Evolutionary conservation across 1,139 yeast species (phyloP).

Genomic region (Groenewaldozyma auringiensis): DNA sequence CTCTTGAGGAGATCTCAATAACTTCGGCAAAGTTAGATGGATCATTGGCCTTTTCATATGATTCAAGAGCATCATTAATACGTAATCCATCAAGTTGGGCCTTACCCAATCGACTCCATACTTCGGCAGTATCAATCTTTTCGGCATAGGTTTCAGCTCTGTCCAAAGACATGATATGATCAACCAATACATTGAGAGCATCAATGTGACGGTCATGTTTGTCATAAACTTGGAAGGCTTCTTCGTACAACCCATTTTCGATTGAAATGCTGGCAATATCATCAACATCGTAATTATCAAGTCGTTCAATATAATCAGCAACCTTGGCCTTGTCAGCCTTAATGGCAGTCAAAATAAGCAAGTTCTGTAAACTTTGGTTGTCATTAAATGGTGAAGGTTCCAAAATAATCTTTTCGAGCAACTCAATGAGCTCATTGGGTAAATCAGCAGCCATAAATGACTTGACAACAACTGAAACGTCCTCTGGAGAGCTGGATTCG

Average conservation of each 20-base stretch:
- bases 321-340: slow-evolving; percentile 91
- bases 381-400: slow-evolving; percentile 97
- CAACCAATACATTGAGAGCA: slow-evolving; percentile 87
- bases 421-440: slow-evolving; percentile 87
- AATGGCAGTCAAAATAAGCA: slow-evolving; percentile 86
- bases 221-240: slow-evolving; percentile 89
- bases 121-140: slow-evolving; percentile 72
- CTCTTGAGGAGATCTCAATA: slow-evolving; percentile 90
- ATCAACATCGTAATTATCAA: slow-evolving; percentile 84
- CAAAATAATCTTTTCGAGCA: slow-evolving; percentile 86
- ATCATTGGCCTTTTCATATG: slow-evolving; percentile 77
- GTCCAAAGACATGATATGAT: slow-evolving; percentile 86
- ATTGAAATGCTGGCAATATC: slow-evolving; percentile 92
- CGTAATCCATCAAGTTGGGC: slow-evolving; percentile 95
- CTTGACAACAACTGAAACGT: slow-evolving; percentile 90
- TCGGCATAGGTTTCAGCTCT: slow-evolving; percentile 94
- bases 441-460: slow-evolving; percentile 95
- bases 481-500: slow-evolving; percentile 90
- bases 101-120: slow-evolving; percentile 93
- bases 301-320: slow-evolving; percentile 71
- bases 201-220: slow-evolving; percentile 70
- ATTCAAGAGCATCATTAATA: slow-evolving; percentile 82
- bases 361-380: slow-evolving; percentile 88
- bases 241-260: slow-evolving; percentile 83
- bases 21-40: slow-evolving; percentile 88